Evolutionary conservation across 768 basidiomycete genomes (phyloP), one percentile per base, ranked within the genome.

Genomic region (Boletus sp.): DNA sequence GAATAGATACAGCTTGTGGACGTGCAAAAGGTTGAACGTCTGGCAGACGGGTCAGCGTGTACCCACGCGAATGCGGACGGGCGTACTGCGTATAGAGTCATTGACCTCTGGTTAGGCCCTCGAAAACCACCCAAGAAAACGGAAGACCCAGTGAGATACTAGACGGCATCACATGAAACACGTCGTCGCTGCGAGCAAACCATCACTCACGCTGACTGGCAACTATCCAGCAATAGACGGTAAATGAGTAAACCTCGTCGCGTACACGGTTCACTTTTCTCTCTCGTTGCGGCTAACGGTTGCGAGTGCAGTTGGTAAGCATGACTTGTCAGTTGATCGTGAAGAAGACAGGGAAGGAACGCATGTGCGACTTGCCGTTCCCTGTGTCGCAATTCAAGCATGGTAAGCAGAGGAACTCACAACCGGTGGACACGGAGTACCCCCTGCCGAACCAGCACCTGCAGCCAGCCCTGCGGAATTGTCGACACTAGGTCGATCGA

Each of bases 121-220:
- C 57, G 60, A 60, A 35, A 71, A 52, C 70, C 64, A 64, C 47
- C 54, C 58, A 46, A 70, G 52, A 56, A 63, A 39, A 59, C 41
- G 59, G 41, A 68, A 55, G 45, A 71, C 24, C 66, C 63, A 71
- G 50, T 33, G 60, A 8, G 33, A 62, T 30, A 71, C 71, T 73
- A 14, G 47, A 42, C 1, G 6, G n/a, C 10, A 32, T 9, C 37
- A 4, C 20, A 9, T 62, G 49, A 58, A 29, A 15, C 20, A 18
- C 2, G 1, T 24, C 28, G 17, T 37, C 48, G 46, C 8, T 15
- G 48, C 2, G 36, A 18, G 5, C 28, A 5, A 33, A 3, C 10
- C 1, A 5, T 1, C 7, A 64, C 70, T 57, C 48, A 73, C 70
- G 56, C 55, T 71, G 70, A 47, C 60, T 47, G 18, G 58, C 62